Base-by-base conservation (phyloP, 441 rosid genomes). In the Pelargonium fulgidum region DNA sequence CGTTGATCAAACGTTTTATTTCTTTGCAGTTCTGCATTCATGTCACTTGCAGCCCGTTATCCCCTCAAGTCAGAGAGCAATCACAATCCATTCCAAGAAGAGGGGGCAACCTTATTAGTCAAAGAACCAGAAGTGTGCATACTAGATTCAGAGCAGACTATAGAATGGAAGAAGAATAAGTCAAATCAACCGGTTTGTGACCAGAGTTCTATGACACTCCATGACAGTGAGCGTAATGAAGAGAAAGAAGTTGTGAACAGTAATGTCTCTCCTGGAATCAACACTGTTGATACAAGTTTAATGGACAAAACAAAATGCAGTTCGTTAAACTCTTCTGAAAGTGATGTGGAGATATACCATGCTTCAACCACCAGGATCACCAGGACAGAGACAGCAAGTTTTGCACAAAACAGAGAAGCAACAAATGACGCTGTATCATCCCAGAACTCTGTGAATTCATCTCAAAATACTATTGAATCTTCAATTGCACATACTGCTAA, bases 1-100 rank as follows among this genome's bases (percentile, higher is more conserved):
- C 68, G 66, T 68, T 71, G 68, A 50, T 62, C 66, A 62, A 70
- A 73, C 52, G 71, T 47, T 58, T 29, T 68, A 45, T 65, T 45
- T 12, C 39, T 81, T 26, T 62, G 87, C 93, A 94, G 99, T 79
- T 94, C 99, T 67, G 99, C 99, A 59, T 94, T 89, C 88, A 94
- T 94, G 96, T 82, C 91, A 45, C 74, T 94, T 66, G 98, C 87
- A 3, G 89, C 99, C 66, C 79, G 75, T 70, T 94, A 88, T 75
- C 99, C 98, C 74, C 72, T 72, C 12, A 88, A 84, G 81, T 73
- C 86, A 75, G 80, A 73, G 62, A 68, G 69, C 73, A 75, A 70
- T 29, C 44, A 62, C 9, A 29, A 67, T 71, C 66, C 45, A 72
- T 19, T 42, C 64, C 76, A 45, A 68, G 73, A 71, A 70, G 79